phyloP scores from a whole-genome alignment of 73 alveolate species.

The Strombidium stylifer region DNA sequence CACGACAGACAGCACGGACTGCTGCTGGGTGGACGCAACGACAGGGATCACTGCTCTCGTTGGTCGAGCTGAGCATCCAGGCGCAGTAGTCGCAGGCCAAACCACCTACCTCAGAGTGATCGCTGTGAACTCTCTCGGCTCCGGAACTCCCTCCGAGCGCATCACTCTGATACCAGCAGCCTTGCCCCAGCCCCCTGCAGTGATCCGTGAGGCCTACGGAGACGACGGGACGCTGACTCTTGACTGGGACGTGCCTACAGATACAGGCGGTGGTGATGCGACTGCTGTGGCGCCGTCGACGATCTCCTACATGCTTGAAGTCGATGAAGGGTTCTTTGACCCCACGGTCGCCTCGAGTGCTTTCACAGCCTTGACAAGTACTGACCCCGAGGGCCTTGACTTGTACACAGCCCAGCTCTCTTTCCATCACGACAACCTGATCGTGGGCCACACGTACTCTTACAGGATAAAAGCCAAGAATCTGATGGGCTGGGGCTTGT shows the following conservation, averaged over 20 bases:
- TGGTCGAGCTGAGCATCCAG: background rate
- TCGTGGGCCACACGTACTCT: conserved; percentile 53
- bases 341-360: too few relatives aligned
- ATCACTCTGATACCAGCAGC: conserved; percentile 54
- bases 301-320: conserved; percentile 29
- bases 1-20: conserved; percentile 23
- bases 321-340: conserved; percentile 51
- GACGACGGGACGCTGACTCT: conserved; percentile 21
- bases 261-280: conserved; percentile 61
- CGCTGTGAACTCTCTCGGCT: conserved; percentile 53
- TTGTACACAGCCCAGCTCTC: background rate
- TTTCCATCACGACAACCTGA: conserved; percentile 40
- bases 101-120: conserved; percentile 37
- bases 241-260: conserved; percentile 61
- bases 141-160: conserved; percentile 45
- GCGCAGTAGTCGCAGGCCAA: conserved; percentile 60
- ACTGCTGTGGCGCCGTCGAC: conserved; percentile 20
- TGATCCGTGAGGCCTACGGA: conserved; percentile 24
- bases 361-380: too few relatives aligned
- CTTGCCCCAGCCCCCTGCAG: conserved; percentile 55
- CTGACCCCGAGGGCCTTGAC: background rate
- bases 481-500: conserved; percentile 47
- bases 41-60: conserved; percentile 11
- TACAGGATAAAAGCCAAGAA: conserved; percentile 52
- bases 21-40: conserved; percentile 13